phyloP scores from a whole-genome alignment of 352 stramenopile genomes.

The Globisporangium solare region DNA sequence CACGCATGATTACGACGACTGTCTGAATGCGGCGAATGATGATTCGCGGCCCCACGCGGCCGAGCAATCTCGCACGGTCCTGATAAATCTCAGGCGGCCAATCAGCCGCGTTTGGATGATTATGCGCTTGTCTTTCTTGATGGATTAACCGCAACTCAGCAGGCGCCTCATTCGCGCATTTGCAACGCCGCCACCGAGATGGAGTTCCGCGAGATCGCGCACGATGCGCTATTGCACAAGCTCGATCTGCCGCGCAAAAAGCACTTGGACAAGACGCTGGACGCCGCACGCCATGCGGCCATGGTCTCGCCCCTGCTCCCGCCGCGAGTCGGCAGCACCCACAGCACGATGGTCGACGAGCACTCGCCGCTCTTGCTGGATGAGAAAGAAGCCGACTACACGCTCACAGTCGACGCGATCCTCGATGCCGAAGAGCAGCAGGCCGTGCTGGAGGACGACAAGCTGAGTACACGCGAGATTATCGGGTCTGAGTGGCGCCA shows the following conservation, averaged over 20 bases:
- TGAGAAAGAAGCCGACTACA: neutral
- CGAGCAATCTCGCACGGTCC: no score
- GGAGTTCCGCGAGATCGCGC: slow-evolving; percentile 22
- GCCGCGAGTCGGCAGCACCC: slow-evolving; percentile 8
- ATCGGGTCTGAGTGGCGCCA: slow-evolving; percentile 13
- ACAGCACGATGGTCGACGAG: slow-evolving; percentile 10
- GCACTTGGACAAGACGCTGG: slow-evolving; percentile 20
- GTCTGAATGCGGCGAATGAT: no score
- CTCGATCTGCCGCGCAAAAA: slow-evolving; percentile 27
- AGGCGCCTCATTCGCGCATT: no score
- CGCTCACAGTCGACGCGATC: slow-evolving; percentile 15
- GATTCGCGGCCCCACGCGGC: no score
- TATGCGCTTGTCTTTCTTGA: no score
- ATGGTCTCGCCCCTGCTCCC: neutral
- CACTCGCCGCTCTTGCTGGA: slow-evolving; percentile 22
- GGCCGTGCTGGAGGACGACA: slow-evolving; percentile 20
- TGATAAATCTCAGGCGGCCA: no score
- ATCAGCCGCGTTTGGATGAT: no score
- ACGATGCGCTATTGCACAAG: slow-evolving; percentile 25
- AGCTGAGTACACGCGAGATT: slow-evolving; percentile 16
- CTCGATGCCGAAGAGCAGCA: slow-evolving; percentile 23
- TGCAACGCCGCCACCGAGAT: slow-evolving; percentile 8
- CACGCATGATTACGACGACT: no score
- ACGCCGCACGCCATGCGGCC: slow-evolving; percentile 14
- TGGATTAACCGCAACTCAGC: no score